Evolutionary conservation across 169 alveolate species (phyloP), one percentile per base, ranked within the genome.

Genomic region (Neospora caninum): DNA sequence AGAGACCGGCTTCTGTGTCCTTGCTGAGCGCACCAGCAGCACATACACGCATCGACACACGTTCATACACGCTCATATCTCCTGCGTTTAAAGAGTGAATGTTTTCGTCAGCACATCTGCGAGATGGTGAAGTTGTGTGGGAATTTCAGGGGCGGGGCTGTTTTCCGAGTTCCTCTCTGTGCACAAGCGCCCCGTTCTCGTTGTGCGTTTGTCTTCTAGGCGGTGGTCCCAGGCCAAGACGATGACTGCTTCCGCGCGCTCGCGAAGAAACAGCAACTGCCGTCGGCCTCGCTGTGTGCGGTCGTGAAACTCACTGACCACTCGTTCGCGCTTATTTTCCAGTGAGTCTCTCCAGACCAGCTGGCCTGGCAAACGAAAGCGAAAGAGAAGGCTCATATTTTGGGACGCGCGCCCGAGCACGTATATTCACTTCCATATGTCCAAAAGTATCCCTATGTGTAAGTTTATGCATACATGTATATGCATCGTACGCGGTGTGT

Each of bases 221-320:
- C 38, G 1, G 67, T 42, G 18, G 58, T 9, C 54, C 67, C 89
- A 10, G 89, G 89, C 6, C 89, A 82, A 82, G 89, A 82, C 64
- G 89, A 82, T 67, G 38, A 18, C 39, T 0, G 42, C n/a, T 82
- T 82, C 27, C 53, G 67, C 31, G 89, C 29, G 4, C 31, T 41
- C 38, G 67, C 53, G 67, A 42, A 38, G 89, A 82, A 82, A 7
- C 41, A 43, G 67, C 89, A 82, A 36, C 89, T 82, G 69, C 89
- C 89, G 38, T 20, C 53, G 13, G 89, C 89, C 67, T 22, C n/a
- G 20, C 89, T 36, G 36, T 82, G 89, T 36, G 89, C 89, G 13
- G 89, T 82, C 38, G 67, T 82, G 36, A 82, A 82, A 49, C 89
- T 82, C 34, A 82, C 67, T 0, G 89, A 82, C 25, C 89, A 82